Base-by-base conservation (phyloP, 805 yeast genomes). In the Komagataella pseudopastoris region DNA sequence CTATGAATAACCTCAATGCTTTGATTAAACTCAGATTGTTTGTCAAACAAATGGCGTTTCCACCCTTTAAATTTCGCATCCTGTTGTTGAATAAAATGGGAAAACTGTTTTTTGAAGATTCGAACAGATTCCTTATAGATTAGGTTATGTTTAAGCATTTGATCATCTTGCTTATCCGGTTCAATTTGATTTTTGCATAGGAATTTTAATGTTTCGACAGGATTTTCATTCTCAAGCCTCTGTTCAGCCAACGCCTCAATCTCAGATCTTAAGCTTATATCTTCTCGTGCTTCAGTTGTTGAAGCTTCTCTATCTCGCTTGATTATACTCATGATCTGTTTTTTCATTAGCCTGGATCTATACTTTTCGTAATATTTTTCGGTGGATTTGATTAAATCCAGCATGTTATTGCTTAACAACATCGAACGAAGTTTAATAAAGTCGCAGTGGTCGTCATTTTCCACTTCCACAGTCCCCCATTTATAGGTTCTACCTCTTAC, bases 381-480 rank as follows among this genome's bases (percentile, higher is more conserved):
- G 6, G 95, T 87, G 6, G 88, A 73, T n/a, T 70, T 62, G 45
- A 88, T 80, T 56, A 90, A 74, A 60, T 89, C 96, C 49, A 85
- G 75, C 84, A 88, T 77, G 64, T 87, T 77, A 18, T 81, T 74
- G 22, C 82, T 74, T 66, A 90, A 71, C 49, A 90, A 68, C 44
- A 88, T 66, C 43, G 80, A 75, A 56, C 87, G 77, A 55, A 90
- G 71, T 54, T 72, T 72, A 24, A 66, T 56, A 60, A 88, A 88
- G 63, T 91, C 96, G 66, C 95, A 87, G 64, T 85, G 89, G 6
- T 69, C 64, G 17, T 75, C 76, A 63, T 88, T 83, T 60, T 86
- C 96, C 45, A 87, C 85, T 61, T 89, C 96, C 12, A 87, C 86
- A 20, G 77, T 65, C 0, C 97, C 97, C 96, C 96, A 90, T 16